Base-by-base conservation (phyloP, 1,284 basidiomycete genomes). In the Garcileccinum viscosum region DNA sequence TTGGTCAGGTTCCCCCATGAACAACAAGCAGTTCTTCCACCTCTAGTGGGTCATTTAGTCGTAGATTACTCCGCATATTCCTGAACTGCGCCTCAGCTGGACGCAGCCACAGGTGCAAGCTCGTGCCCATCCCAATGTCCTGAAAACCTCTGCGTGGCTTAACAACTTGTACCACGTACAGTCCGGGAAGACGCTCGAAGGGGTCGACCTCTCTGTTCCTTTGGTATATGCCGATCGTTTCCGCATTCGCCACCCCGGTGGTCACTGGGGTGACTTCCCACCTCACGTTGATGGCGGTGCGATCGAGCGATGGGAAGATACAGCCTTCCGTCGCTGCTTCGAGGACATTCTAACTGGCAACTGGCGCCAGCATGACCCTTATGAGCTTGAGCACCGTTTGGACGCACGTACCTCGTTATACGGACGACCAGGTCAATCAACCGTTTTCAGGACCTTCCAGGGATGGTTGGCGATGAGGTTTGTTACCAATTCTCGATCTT, bases 281-380 rank as follows among this genome's bases (percentile, higher is more conserved):
- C 93, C 94, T 1, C 95, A 96, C 76, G 84, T 96, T 62, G 94
- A 96, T 76, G 89, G 95, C 15, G 95, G 93, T 2, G 82, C 88
- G 0, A 90, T 96, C 35, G 95, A 97, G 80, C 85, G 94, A 32
- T 96, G 95, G 95, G 94, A 96, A 78, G 94, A 96, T 75, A 80
- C 85, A 6, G 80, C 77, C 2, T 93, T 95, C 81, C 85, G 93
- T 42, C 83, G 81, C 4, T 91, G 89, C 72, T 95, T 92, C 77
- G 80, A 80, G 4, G 84, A 88, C 63, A 94, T 96, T 67, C 82
- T 96, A 22, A 77, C 80, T 19, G 93, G 93, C 0, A 81, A 89
- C 42, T 95, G 93, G 91, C 82, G 85, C 32, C 81, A 86, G 37
- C 90, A 94, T 76, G 90, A 95, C 78, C 88, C 93, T 3, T 94